Base-by-base conservation (phyloP, 1,284 basidiomycete species). In the Veloboletus limbatus region DNA sequence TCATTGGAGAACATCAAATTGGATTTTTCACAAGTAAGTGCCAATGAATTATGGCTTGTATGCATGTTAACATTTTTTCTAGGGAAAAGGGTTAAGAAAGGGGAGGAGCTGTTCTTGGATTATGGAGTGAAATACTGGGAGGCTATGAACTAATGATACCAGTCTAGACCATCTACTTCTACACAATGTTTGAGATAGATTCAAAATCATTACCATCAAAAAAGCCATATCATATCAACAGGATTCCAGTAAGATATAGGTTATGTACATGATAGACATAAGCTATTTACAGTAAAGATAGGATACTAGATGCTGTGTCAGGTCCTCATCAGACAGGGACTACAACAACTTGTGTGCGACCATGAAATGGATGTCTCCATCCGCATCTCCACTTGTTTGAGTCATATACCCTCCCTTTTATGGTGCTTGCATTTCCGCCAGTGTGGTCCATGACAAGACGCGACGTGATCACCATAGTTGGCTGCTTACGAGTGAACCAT, bases 1-100 rank as follows among this genome's bases (percentile, higher is more conserved):
- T 79, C 18, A 72, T 76, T 47, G 76, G 74, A 4, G 76, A 79
- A 16, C 69, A 75, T 49, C 70, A 77, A 9, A 73, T 80, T 40
- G 74, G 70, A 0, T 63, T 80, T 22, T 70, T 65, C 42, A 70
- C 74, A 0, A 65, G 76, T 77, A 44, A 63, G 73, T 66, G 1
- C 27, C 6, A 8, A 13, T 3, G 0, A 25, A n/a, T 25, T 30
- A 11, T 18, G 30, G 30, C 35, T 14, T 26, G 16, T 33, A 26
- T 37, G 28, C 18, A 31, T 46, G 3, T 3, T 21, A 6, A 18
- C 30, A 10, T 24, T 3, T 30, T 30, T 34, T 39, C 2, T 43
- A 76, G 73, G 42, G 0, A 67, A 56, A 31, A 49, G 47, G 7
- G 54, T 80, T 33, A 56, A 56, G 21, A 51, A 58, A 9, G 67